Base-by-base conservation (phyloP, 148 eudicot species). In the Cornus florida region DNA sequence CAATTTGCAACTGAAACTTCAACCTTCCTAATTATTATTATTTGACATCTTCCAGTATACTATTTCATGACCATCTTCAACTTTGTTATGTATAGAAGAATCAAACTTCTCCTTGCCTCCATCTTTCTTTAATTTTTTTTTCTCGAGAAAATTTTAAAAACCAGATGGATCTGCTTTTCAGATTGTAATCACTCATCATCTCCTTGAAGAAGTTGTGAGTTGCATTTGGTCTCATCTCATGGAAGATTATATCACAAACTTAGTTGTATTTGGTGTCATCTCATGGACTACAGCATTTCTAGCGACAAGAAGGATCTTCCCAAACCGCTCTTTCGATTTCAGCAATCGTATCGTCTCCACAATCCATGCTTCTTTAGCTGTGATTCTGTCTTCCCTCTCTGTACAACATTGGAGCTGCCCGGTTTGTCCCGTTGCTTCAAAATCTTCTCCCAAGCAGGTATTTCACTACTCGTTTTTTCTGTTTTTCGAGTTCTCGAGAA, bases 341-440 rank as follows among this genome's bases (percentile, higher is more conserved):
- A 89, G 97, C 83, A 93, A 86, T 72, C 91, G 98, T 10, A 17
- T 93, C 0, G 97, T 95, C 48, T 93, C 98, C 0, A 90, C 90
- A 7, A 73, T 78, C 38, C 98, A 93, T 86, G 98, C 97, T 38
- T 53, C 53, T 72, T 74, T 89, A 0, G 97, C 89, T 43, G 93
- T 95, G 2, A 41, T 39, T 43, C 81, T 95, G 64, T 87, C 94
- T 41, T 79, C 79, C 66, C 78, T 84, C n/a, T 86, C 97, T 32
- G 89, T 95, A 77, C 86, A 88, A 78, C 94, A 95, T 78, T 95
- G 93, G 97, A 86, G 67, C 2, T 90, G 94, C 81, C 98, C 98
- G 1, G 88, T 92, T 78, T 93, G 90, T 75, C 98, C 96, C 2
- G n/a, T 82, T n/a, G 93, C 93, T 76, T 89, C 98, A 10, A 72